phyloP scores from a whole-genome alignment of 129 eudicot genomes.

The Arctium lappa region DNA sequence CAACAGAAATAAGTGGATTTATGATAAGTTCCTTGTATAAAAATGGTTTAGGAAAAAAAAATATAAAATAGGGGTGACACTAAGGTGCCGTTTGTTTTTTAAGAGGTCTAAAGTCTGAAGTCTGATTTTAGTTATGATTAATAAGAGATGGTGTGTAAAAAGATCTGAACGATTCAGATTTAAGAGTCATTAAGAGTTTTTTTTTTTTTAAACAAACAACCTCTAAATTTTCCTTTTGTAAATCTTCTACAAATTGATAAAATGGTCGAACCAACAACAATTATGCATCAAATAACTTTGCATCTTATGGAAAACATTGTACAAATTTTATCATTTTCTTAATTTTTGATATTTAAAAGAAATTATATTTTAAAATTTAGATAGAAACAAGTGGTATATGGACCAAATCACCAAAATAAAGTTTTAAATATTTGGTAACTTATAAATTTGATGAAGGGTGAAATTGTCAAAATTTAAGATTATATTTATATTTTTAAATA shows the following conservation, averaged over 20 bases:
- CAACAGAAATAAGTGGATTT: no score
- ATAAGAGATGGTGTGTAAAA: no score
- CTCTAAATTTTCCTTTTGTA: not conserved
- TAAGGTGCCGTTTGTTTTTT: no score
- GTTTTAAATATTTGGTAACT: not conserved
- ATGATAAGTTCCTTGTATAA: no score
- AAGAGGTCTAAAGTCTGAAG: no score
- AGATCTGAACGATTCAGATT: no score
- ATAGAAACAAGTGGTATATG: slow-evolving; percentile 6
- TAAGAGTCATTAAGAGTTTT: no score
- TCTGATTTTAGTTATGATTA: no score
- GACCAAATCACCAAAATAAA: not conserved
- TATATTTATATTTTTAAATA: not conserved
- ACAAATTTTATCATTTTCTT: no score
- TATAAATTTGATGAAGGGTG: not conserved
- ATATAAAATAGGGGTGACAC: not conserved
- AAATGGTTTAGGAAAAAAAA: not conserved
- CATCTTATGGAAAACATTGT: not conserved
- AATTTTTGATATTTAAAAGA: not conserved
- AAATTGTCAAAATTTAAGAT: not conserved
- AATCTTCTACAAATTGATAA: not conserved
- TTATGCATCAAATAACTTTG: not conserved
- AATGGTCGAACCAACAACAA: not conserved
- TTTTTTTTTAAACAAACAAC: no score
- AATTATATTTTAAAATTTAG: not conserved